A percentile compares a stretch with the other conserved stretches of the same genome.
Evolutionary conservation across 1,284 basidiomycete species (phyloP).

Genomic region (Austroboletus novae-zelandiae): DNA sequence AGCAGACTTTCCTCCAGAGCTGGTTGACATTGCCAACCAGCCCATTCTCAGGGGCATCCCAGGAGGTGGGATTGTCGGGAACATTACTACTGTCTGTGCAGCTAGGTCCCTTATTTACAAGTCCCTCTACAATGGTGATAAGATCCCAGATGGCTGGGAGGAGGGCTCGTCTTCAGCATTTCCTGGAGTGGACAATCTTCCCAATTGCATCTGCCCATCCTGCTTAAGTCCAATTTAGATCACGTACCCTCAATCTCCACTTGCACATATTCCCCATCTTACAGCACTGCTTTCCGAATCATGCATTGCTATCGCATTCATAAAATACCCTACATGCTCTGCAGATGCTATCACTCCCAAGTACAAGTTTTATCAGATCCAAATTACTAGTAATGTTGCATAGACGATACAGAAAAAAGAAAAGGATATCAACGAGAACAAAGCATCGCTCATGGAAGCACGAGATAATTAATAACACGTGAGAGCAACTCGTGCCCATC

Average conservation of each 20-base stretch:
- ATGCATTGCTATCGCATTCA: too few species aligned
- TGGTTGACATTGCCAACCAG: slow-evolving; percentile 43
- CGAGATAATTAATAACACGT: too few species aligned
- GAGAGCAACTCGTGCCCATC: too few species aligned
- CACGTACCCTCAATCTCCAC: neutral
- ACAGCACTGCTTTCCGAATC: neutral
- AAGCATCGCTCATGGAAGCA: too few species aligned
- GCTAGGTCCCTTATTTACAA: slow-evolving; percentile 43
- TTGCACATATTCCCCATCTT: neutral
- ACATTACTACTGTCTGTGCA: slow-evolving; percentile 39
- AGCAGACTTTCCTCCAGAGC: slow-evolving; percentile 29
- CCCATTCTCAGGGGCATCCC: slow-evolving; percentile 45
- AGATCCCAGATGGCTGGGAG: slow-evolving; percentile 36
- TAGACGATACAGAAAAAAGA: too few species aligned
- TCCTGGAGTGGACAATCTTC: neutral
- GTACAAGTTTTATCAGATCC: neutral
- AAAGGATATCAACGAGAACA: too few species aligned
- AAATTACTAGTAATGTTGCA: too few species aligned
- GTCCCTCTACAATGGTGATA: slow-evolving; percentile 21
- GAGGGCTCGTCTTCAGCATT: slow-evolving; percentile 22
- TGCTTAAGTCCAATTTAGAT: slow-evolving; percentile 25
- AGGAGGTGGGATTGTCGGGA: slow-evolving; percentile 43
- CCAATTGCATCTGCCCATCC: slow-evolving; percentile 22
- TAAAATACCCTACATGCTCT: neutral
- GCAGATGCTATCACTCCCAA: neutral